A percentile compares a stretch with the other conserved stretches of the same genome.
These are phyloP conservation scores for Apodospora peruviana DNA, from an alignment of 495 filamentous ascomycete genomes.

Conservation along the genomic window DNA sequence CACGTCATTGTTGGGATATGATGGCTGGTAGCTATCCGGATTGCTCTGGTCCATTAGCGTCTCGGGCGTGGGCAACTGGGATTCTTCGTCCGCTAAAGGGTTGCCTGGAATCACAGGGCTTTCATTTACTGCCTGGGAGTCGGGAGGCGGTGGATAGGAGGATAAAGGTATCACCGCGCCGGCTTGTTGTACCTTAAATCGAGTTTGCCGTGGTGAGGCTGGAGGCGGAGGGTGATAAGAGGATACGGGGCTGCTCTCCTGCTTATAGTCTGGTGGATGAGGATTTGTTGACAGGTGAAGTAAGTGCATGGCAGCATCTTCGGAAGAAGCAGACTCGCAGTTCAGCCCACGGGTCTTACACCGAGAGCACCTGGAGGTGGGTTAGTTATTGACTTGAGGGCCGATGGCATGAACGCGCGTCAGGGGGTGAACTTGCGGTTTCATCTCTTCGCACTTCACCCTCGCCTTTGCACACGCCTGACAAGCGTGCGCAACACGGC, in stretches of 20 bases:
- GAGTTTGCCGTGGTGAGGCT: not conserved
- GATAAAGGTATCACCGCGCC: not conserved
- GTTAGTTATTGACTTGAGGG: constrained; percentile 7
- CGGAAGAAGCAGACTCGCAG: constrained; percentile 40
- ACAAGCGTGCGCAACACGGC: constrained; percentile 52
- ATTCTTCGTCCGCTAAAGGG: constrained; percentile 14
- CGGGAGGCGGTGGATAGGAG: not conserved
- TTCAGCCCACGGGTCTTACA: constrained; percentile 40
- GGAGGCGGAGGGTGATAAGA: constrained; percentile 7
- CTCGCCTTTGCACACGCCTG: constrained; percentile 47
- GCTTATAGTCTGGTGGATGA: constrained; percentile 4
- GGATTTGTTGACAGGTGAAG: constrained; percentile 28
- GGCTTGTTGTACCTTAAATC: not conserved
- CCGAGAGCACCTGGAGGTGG: constrained; percentile 31
- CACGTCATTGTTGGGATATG: constrained; percentile 12
- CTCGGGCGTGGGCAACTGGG: constrained; percentile 24
- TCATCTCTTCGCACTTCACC: constrained; percentile 49
- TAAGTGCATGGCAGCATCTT: constrained; percentile 30
- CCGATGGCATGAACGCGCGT: not conserved
- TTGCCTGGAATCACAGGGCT: constrained; percentile 3
- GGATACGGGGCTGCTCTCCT: constrained; percentile 8
- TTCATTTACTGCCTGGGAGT: not conserved
- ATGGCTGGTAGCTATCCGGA: constrained; percentile 7
- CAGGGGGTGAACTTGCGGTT: constrained; percentile 20
- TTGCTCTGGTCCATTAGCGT: constrained; percentile 19